These are phyloP conservation scores for Scheffersomyces amazonensis DNA, from an alignment of 805 yeast species.

Conservation along the genomic window DNA sequence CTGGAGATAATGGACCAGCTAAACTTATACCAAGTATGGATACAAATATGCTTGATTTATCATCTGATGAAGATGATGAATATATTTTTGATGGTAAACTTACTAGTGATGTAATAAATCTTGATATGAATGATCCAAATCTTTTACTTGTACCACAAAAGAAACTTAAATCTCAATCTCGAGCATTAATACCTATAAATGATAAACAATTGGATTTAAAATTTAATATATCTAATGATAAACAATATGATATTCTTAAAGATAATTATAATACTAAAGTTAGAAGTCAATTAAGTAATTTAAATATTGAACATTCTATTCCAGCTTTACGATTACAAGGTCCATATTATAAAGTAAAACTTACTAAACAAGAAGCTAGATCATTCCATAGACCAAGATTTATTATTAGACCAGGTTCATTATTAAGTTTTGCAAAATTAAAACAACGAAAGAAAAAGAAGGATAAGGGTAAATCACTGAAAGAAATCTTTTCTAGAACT, in stretches of 20 bases:
- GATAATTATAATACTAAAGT: slow-evolving; percentile 88
- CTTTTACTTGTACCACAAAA: slow-evolving; percentile 60
- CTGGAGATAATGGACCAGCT: slow-evolving; percentile 21
- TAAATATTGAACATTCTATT: slow-evolving; percentile 85
- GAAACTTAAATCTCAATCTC: slow-evolving; percentile 10
- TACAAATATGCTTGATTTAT: slow-evolving; percentile 18
- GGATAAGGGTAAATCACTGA: slow-evolving; percentile 80
- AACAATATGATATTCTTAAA: slow-evolving; percentile 75
- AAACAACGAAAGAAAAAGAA: slow-evolving; percentile 81
- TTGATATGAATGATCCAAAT: slow-evolving; percentile 88
- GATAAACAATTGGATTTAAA: slow-evolving; percentile 56
- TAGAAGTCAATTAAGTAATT: slow-evolving; percentile 86
- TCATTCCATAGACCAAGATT: slow-evolving; percentile 80
- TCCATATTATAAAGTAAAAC: slow-evolving; percentile 82
- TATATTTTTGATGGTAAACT: slow-evolving; percentile 70
- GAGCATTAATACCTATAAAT: slow-evolving; percentile 48
- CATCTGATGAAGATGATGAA: slow-evolving; percentile 56
- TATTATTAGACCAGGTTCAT: slow-evolving; percentile 72
- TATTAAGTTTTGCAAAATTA: slow-evolving; percentile 70
- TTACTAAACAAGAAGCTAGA: slow-evolving; percentile 66
- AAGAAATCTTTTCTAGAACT: slow-evolving; percentile 68
- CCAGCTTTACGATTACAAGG: slow-evolving; percentile 86
- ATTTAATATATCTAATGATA: slow-evolving; percentile 86
- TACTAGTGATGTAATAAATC: slow-evolving; percentile 38
- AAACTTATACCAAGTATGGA: slow-evolving; percentile 5